Base-by-base conservation (phyloP, 257 asterid species). In the Nicotiana noctiflora region DNA sequence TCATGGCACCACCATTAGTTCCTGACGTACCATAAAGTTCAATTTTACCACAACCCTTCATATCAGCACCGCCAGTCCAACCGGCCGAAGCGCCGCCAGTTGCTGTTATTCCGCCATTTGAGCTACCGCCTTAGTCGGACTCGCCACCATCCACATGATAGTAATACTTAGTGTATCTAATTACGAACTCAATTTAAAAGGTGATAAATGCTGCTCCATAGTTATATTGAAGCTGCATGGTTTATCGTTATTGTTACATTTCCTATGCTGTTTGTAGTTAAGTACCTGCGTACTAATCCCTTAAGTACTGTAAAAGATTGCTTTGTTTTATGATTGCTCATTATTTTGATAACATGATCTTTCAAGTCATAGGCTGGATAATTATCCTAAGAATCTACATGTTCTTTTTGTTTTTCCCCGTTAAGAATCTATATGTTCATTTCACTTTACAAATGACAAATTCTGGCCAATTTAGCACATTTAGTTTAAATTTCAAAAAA, bases 91-190 rank as follows among this genome's bases (percentile, higher is more conserved):
- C 32, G 0, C 77, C 77, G 5, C 57, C 77, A 19, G 57, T 70
- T 70, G 77, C 56, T 13, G 77, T 70, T 5, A 70, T 40, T 70
- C 77, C 57, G 19, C 77, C 77, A 19, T 70, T 70, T 70, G 34
- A 70, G 57, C 77, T 70, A 19, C 84, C 81, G 31, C 83, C 83
- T 8, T 49, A 68, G 55, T 74, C 83, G 4, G 81, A 80, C 40
- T 76, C 81, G 6, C 86, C 86, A 52, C 86, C 86, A 23, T 79
- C 60, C 61, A 53, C 76, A 76, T 46, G 59, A 63, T 74, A 29
- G 18, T 18, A 29, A 29, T 29, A 29, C 32, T 29, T 29, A 29
- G 3, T 15, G 3, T 46, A 9, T 1, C 46, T 37, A 40, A 40
- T 51, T 53, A 49, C 3, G 11, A 12, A n/a, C 9, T 10, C 44